A percentile compares a stretch with the other conserved stretches of the same genome.
Evolutionary conservation across 352 stramenopile species (phyloP).

Genomic region (Globisporangium lucens): DNA sequence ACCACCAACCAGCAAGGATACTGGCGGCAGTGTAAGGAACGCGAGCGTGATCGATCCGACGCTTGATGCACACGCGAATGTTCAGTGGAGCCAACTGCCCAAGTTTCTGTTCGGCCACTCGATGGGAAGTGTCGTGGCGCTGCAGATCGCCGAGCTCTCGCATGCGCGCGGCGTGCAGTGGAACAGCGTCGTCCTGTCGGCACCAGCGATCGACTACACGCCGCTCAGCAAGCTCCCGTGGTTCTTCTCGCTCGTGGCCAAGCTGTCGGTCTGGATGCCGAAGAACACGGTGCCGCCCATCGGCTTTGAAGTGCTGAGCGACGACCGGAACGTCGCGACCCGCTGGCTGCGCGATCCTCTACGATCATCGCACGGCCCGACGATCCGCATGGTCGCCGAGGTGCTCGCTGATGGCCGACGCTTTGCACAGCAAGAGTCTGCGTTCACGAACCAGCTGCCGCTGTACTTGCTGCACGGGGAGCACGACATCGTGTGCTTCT

Average conservation of each 20-base stretch:
- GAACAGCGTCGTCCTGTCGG: slow-evolving; percentile 40
- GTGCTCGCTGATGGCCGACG: slow-evolving; percentile 26
- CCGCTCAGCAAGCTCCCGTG: slow-evolving; percentile 18
- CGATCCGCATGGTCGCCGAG: slow-evolving; percentile 20
- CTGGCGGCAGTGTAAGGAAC: slow-evolving; percentile 9
- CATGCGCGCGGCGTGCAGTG: slow-evolving; percentile 24
- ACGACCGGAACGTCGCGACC: slow-evolving; percentile 27
- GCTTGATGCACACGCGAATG: slow-evolving; percentile 29
- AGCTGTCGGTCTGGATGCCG: slow-evolving; percentile 30
- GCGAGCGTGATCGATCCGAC: slow-evolving; percentile 24
- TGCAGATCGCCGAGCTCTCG: slow-evolving; percentile 29
- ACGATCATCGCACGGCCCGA: slow-evolving; percentile 27
- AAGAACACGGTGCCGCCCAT: slow-evolving; percentile 30
- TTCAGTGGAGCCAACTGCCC: slow-evolving; percentile 36
- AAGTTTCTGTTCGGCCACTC: slow-evolving; percentile 58
- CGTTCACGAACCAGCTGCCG: slow-evolving; percentile 24
- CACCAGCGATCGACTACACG: slow-evolving; percentile 30
- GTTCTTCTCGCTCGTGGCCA: slow-evolving; percentile 17
- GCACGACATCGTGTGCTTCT: slow-evolving; percentile 33
- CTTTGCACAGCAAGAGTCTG: slow-evolving; percentile 19
- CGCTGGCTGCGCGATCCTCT: slow-evolving; percentile 34
- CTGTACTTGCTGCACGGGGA: slow-evolving; percentile 42
- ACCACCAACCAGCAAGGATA: neutral
- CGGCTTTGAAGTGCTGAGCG: slow-evolving; percentile 27
- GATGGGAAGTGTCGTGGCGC: slow-evolving; percentile 44